These are phyloP conservation scores for Hericium coralloides DNA, from an alignment of 768 basidiomycete genomes.

Conservation along the genomic window DNA sequence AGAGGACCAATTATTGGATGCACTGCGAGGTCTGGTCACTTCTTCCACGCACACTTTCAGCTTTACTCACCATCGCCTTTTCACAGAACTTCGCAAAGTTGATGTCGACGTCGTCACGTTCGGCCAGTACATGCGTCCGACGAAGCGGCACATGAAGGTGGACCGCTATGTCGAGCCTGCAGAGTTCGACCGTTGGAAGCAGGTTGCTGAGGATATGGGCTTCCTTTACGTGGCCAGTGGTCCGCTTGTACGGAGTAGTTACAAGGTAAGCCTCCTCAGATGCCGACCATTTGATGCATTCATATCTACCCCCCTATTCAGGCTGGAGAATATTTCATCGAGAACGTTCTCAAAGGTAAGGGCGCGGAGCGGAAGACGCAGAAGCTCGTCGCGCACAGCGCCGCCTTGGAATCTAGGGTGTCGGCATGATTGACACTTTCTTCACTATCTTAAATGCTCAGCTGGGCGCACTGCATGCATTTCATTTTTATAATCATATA, in stretches of 20 bases:
- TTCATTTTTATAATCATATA: too few relatives aligned
- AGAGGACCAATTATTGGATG: slow-evolving; percentile 70
- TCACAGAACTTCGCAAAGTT: slow-evolving; percentile 72
- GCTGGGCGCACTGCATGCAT: too few relatives aligned
- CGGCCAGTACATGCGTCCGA: slow-evolving; percentile 99
- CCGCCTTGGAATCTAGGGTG: neutral
- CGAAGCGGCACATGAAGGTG: slow-evolving; percentile 99
- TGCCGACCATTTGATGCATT: neutral
- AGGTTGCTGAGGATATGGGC: slow-evolving; percentile 84
- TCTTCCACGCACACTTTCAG: neutral
- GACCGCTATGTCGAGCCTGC: slow-evolving; percentile 90
- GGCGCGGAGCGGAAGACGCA: slow-evolving; percentile 32
- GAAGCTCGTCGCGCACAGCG: slow-evolving; percentile 18
- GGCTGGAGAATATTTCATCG: slow-evolving; percentile 96
- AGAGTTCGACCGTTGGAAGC: slow-evolving; percentile 90
- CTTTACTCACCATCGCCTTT: slow-evolving; percentile 3
- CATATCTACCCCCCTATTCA: slow-evolving; percentile 20
- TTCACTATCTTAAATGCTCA: too few relatives aligned
- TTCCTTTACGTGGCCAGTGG: slow-evolving; percentile 98
- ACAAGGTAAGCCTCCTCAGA: slow-evolving; percentile 59
- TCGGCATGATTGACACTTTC: neutral
- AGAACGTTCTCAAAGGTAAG: slow-evolving; percentile 74
- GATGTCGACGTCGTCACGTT: slow-evolving; percentile 98
- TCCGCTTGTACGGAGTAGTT: slow-evolving; percentile 91
- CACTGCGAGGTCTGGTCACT: slow-evolving; percentile 60